Percentiles rank a stretch among this genome's conserved stretches.
Evolutionary conservation across 1,139 yeast genomes (phyloP).

Genomic region (Waltiozyma sp.): DNA sequence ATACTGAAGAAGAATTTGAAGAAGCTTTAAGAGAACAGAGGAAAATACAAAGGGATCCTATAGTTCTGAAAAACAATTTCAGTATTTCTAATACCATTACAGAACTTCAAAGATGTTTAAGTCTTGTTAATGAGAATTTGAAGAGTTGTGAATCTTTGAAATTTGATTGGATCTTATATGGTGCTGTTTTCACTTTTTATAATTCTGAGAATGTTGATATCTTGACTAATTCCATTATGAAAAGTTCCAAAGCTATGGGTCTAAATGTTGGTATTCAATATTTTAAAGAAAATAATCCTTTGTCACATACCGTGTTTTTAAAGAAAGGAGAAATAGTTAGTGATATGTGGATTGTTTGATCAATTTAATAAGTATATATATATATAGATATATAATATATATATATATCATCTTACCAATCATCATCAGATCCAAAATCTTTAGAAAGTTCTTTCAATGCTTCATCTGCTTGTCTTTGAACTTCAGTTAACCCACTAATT

Average conservation of each 20-base stretch:
- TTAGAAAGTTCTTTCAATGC: constrained; percentile 34
- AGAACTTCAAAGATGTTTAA: background rate
- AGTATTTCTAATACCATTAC: background rate
- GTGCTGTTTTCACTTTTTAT: background rate
- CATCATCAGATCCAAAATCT: constrained; percentile 27
- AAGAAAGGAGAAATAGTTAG: background rate
- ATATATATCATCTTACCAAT: constrained; percentile 7
- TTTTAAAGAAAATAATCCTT: background rate
- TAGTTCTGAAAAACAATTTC: background rate
- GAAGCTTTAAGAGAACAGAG: background rate
- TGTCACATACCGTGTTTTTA: background rate
- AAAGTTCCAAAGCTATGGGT: background rate
- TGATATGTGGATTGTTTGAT: background rate
- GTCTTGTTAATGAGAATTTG: background rate
- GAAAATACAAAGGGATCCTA: background rate
- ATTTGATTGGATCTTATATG: background rate
- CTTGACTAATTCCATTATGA: background rate
- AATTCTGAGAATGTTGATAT: background rate
- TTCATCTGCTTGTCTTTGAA: constrained; percentile 64
- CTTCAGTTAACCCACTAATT: constrained; percentile 62
- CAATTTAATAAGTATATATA: background rate
- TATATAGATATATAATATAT: too few relatives aligned
- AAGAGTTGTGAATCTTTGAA: background rate
- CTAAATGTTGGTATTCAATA: background rate
- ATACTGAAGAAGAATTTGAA: background rate